Evolutionary conservation across 2,329 filamentous ascomycete genomes (phyloP), one percentile per base, ranked within the genome.

Genomic region (Aschersonia sp.): DNA sequence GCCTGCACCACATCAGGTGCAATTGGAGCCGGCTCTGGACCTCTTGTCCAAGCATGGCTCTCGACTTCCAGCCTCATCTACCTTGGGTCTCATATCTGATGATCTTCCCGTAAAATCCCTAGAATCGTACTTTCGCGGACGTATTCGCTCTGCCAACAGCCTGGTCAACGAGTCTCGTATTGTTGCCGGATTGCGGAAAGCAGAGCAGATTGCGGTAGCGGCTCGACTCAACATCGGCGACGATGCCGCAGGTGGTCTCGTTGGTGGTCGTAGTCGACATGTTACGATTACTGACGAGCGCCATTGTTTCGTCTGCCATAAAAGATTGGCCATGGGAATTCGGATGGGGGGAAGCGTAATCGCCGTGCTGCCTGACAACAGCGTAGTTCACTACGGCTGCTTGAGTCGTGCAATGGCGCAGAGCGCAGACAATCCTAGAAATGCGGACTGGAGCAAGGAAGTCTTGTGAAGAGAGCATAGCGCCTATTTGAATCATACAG

Each of bases 31-130:
- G 1, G 92, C 92, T 0, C 74, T 98, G 5, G 79, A 84, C 33
- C 77, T 98, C 14, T 79, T 98, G n/a, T 88, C 85, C 42, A 86
- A 86, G 56, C 92, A 98, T 60, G 92, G 92, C 44, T 87, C 90
- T 9, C 84, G 92, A 9, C 77, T 98, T 5, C 90, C 94, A 0
- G 88, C 92, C 0, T 79, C 81, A 5, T 90, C 86, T 35, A 94
- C 90, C 0, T 72, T 98, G 6, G 80, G 84, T 22, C 74, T 98
- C 29, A 89, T 98, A 43, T 92, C 92, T 0, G 77, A 87, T 50
- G 72, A 78, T 4, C 76, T 97, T 6, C 83, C 87, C 0, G 79
- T 97, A 6, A 71, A 75, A 39, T 78, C 92, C 49, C 76, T 98
- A 0, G 85, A 89, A 58, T 83, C 83, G 11, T 98, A 98, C 66